Evolutionary conservation across 1,139 yeast genomes (phyloP), one percentile per base, ranked within the genome.

Genomic region (Candida neerlandica): DNA sequence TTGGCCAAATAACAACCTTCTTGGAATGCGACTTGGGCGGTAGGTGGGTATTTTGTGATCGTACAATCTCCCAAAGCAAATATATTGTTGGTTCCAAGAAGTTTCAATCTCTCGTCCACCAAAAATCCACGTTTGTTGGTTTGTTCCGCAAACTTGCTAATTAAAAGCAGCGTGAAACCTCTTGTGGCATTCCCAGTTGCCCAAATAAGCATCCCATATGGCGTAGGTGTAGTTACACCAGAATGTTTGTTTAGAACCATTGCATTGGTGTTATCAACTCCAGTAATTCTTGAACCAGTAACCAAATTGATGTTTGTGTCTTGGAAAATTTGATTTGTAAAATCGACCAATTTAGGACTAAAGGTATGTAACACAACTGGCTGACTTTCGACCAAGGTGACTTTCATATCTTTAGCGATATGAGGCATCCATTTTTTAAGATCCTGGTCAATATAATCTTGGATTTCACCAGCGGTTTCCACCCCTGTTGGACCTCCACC

Each of bases 401-500:
- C 91, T 61, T 84, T 80, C 67, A 91, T 81, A 64, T 91, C 96
- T 61, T 78, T 75, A 55, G 92, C 85, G 58, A 91, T 81, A 60
- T 81, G 88, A 39, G 97, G 97, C 76, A 88, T 85, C 94, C 95
- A 89, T 71, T 85, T 87, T 62, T 75, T 76, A 73, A 91, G 77
- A 68, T 91, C 97, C 69, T 90, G 95, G 69, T 89, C 95, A 58
- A 90, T 86, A 71, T 89, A 91, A 70, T 91, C 97, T 70, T 89
- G 96, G 59, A 91, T 73, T 71, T 91, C 97, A 60, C 96, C 97
- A 55, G 97, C 96, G 61, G 89, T 87, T 70, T 90, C 97, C 52
- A 90, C 96, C 71, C 97, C 97, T 45, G 97, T 90, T 63, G 97
- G 96, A 52, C 97, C 97, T 65, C 96, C 97, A 60, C 97, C 97